Evolutionary conservation across 371 early-diverging fungal species (phyloP).

Genomic region (Furculomyces boomerangus): DNA sequence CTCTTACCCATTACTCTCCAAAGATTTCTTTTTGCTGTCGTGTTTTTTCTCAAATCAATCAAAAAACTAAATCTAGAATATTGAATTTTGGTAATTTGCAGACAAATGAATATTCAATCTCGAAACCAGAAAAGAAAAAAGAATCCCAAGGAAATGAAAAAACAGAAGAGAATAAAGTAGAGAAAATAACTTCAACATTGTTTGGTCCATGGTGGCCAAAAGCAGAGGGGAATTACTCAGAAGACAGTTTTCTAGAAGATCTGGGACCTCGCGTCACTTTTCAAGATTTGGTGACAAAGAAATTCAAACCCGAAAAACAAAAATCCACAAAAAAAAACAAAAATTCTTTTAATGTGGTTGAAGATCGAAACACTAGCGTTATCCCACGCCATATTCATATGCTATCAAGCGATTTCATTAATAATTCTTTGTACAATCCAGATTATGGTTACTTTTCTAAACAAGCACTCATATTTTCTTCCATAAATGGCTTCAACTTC

Average conservation of each 20-base stretch:
- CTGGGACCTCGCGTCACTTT: neutral
- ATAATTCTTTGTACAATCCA: slow-evolving; percentile 90
- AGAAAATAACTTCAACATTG: neutral
- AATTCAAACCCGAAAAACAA: neutral
- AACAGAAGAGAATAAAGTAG: neutral
- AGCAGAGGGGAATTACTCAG: slow-evolving; percentile 1
- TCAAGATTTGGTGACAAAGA: neutral
- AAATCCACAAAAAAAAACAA: neutral
- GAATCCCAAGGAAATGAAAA: no score
- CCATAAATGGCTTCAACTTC: slow-evolving; percentile 41
- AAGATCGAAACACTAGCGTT: neutral
- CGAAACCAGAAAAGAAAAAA: neutral
- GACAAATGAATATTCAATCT: no score
- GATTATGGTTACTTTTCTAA: slow-evolving; percentile 92
- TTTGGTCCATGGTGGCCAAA: slow-evolving; percentile 5
- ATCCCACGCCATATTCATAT: slow-evolving; percentile 39
- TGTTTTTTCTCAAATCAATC: no score
- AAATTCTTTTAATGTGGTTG: neutral
- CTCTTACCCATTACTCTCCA: no score
- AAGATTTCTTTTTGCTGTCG: no score
- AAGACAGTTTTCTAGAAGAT: neutral
- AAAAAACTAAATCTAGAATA: no score
- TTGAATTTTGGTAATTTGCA: no score
- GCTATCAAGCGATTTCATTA: slow-evolving; percentile 79
- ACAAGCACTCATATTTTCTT: slow-evolving; percentile 75